Base-by-base conservation (phyloP, 2,329 filamentous ascomycete species). In the Fusarium sororula region DNA sequence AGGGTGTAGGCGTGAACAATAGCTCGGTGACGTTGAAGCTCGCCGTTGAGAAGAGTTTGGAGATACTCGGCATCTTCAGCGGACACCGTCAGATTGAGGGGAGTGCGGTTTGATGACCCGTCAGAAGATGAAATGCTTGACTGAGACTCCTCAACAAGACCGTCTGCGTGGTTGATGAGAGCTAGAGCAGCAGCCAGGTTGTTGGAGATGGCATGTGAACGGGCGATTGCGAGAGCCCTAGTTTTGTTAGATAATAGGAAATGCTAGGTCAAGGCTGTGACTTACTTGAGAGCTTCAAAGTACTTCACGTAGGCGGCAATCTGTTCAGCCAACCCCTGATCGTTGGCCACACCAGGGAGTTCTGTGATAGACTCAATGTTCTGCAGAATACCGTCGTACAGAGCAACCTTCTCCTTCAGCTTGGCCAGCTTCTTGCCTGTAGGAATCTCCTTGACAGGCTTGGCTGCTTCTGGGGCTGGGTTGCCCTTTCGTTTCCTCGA, bases 321-420 rank as follows among this genome's bases (percentile, higher is more conserved):
- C 81, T 96, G 94, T 51, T 88, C 84, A 9, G 95, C 87, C 74
- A 99, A 93, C 22, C 85, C 86, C 45, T 90, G 88, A 78, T 99
- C 96, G 47, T 94, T 93, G 41, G 94, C 94, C 24, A 98, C 93
- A 82, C 96, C 96, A 6, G 95, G 93, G 20, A 99, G 87, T 68
- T 98, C 94, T 77, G 93, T 94, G 81, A 98, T 91, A 9, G 95
- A 94, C 74, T 98, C 93, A 68, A 99, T 87, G 82, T 94, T 98
- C 83, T 98, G 94, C 30, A 98, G 84, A 14, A 93, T 97, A 30
- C 94, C 94, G 80, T 98, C 95, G 80, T 98, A 98, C 5, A 99
- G 87, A 6, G 96, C 95, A 20, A 94, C 91, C 77, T 94, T 92
- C 81, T 98, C 96, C 79, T 94, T 93, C 58, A 98, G 86, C 77